Percentiles rank a stretch among this genome's conserved stretches.
phyloP scores from a whole-genome alignment of 345 rosid genomes.

The Hibiscus tridactylites region DNA sequence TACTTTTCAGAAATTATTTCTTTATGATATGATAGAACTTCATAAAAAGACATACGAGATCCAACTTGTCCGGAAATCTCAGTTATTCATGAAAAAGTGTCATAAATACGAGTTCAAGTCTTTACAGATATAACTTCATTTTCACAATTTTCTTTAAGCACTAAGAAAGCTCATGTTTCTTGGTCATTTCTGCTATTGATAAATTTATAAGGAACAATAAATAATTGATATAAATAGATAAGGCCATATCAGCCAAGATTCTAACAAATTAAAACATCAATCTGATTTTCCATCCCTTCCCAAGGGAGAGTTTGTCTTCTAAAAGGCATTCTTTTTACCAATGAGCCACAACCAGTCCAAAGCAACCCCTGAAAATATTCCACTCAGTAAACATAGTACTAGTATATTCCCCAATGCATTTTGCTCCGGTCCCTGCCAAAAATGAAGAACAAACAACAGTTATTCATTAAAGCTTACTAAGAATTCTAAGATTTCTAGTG shows the following conservation, averaged over 20 bases:
- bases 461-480: neutral
- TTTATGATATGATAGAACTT: too few relatives aligned
- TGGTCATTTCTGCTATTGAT: too few relatives aligned
- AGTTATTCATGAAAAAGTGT: too few relatives aligned
- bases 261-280: neutral
- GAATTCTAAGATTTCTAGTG: neutral
- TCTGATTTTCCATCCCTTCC: neutral
- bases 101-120: too few relatives aligned
- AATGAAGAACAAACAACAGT: neutral
- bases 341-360: constrained; percentile 88
- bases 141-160: neutral
- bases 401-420: constrained; percentile 86
- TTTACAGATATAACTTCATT: neutral
- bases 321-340: constrained; percentile 42
- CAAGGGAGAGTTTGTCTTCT: neutral
- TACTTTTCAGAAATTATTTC: too few relatives aligned
- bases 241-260: neutral
- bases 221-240: too few relatives aligned
- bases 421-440: constrained; percentile 79
- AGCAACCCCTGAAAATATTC: constrained; percentile 52
- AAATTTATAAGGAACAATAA: too few relatives aligned
- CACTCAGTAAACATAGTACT: constrained; percentile 34
- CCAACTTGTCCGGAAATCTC: too few relatives aligned
- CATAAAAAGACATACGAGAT: too few relatives aligned
- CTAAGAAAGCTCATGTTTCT: neutral